Evolutionary conservation across 2,329 filamentous ascomycete genomes (phyloP), one percentile per base, ranked within the genome.

Genomic region (Trichoderma sp.): DNA sequence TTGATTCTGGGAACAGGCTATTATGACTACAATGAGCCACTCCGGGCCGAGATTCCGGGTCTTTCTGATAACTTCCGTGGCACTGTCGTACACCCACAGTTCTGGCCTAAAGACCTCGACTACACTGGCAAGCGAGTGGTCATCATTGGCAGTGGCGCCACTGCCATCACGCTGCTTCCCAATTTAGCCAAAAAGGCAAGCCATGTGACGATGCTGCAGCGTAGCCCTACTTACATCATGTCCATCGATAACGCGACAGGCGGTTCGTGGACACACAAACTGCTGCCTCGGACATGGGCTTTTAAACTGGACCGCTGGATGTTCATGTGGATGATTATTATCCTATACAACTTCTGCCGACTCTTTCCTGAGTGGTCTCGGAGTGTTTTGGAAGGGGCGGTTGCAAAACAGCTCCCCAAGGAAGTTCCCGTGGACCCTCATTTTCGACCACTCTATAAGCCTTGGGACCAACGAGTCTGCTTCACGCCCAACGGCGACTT

Each of bases 381-480:
- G 14, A n/a, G 87, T 76, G 73, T 75, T 0, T 87, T 83, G 70
- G 88, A 88, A 0, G 75, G 74, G 0, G 76, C 76, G 37, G 83
- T 85, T 1, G 75, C 77, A 24, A 75, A 75, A 19, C 80, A 85
- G 37, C 81, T 91, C 0, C 88, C 88, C 0, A 73, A 73, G 0
- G 73, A 79, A n/a, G 77, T 87, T 19, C 77, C 80, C 1, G 75
- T 80, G 70, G 82, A 87, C n/a, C 85, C 85, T 1, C 83, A 89
- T 74, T 88, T 88, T 78, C 80, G 80, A 24, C 86, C 86, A 0
- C 74, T 76, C 0, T 89, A 89, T 69, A 83, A 83, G 6, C 87
- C 87, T 0, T 89, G 90, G 88, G 85, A 92, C 66, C 91, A 93
- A 74, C 86, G 91, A 1, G 79, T 93, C 21, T 93, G 91, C 73